Evolutionary conservation across 345 rosid species (phyloP).

Genomic region (Physaria fendleri): DNA sequence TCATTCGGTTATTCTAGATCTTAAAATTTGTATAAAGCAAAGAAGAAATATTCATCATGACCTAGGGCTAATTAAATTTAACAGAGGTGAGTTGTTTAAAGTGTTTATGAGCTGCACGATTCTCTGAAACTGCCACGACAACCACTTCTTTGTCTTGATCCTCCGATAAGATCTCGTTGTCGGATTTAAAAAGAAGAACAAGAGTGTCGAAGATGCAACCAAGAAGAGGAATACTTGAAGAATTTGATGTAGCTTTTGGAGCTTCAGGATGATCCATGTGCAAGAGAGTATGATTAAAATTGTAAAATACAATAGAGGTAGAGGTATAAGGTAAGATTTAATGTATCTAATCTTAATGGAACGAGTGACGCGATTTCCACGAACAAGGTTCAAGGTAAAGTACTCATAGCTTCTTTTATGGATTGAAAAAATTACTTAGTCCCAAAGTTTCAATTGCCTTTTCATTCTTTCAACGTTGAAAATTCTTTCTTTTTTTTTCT

Average conservation of each 20-base stretch:
- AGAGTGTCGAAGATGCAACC: conserved; percentile 26
- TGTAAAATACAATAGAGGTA: not conserved
- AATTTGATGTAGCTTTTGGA: not conserved
- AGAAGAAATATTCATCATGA: conserved; percentile 7
- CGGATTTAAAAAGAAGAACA: conserved; percentile 10
- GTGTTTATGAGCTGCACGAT: conserved; percentile 27
- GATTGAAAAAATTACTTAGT: not conserved
- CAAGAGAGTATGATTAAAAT: not conserved
- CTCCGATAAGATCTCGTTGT: not conserved
- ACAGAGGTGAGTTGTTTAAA: conserved; percentile 19
- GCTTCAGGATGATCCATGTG: conserved; percentile 19
- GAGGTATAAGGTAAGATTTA: too few relatives aligned
- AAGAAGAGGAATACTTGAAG: conserved; percentile 16
- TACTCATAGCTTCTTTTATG: not conserved
- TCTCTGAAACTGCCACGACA: conserved; percentile 9
- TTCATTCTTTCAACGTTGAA: not conserved
- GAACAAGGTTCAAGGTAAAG: too few relatives aligned
- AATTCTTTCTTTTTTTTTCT: too few relatives aligned
- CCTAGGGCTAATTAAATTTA: conserved; percentile 13
- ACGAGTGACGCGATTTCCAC: conserved; percentile 14
- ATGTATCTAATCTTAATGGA: not conserved
- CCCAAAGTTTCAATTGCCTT: conserved; percentile 6
- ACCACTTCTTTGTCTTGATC: conserved; percentile 7
- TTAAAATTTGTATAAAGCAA: too few relatives aligned
- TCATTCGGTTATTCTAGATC: too few relatives aligned